These are phyloP conservation scores for Grifola frondosa DNA, from an alignment of 1,284 basidiomycete species.

Conservation along the genomic window DNA sequence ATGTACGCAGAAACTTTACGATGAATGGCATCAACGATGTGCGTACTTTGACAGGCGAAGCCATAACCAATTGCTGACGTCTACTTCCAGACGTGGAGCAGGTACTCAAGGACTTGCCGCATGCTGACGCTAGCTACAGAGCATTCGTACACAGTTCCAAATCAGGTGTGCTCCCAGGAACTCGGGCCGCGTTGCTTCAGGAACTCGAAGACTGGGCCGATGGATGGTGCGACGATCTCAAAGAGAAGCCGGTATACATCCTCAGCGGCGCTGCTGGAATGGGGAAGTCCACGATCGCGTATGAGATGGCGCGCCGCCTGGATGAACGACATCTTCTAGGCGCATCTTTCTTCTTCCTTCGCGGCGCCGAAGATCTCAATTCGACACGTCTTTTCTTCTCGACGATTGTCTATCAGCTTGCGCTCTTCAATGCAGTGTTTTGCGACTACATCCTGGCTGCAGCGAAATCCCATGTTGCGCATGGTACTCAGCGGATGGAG, in stretches of 20 bases:
- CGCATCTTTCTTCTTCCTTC: slow-evolving; percentile 1
- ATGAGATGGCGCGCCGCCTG: slow-evolving; percentile 10
- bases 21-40: too few species aligned
- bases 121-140: slow-evolving; percentile 6
- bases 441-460: background rate
- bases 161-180: slow-evolving; percentile 13
- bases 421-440: background rate
- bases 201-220: slow-evolving; percentile 10
- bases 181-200: slow-evolving; percentile 7
- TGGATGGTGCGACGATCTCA: background rate
- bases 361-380: slow-evolving; percentile 1
- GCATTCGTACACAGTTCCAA: slow-evolving; percentile 4
- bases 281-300: slow-evolving; percentile 20
- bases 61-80: too few species aligned
- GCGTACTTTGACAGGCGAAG: too few species aligned
- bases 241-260: slow-evolving; percentile 4
- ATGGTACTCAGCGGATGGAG: slow-evolving; percentile 4
- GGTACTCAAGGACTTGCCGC: slow-evolving; percentile 2
- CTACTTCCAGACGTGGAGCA: too few species aligned
- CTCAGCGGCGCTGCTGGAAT: slow-evolving; percentile 14
- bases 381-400: slow-evolving; percentile 7
- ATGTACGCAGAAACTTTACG: too few species aligned
- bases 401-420: slow-evolving; percentile 5
- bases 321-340: slow-evolving; percentile 5
- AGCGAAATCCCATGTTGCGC: background rate